Evolutionary conservation across 2,329 filamentous ascomycete genomes (phyloP).

Genomic region (Aspergillus luchuensis): DNA sequence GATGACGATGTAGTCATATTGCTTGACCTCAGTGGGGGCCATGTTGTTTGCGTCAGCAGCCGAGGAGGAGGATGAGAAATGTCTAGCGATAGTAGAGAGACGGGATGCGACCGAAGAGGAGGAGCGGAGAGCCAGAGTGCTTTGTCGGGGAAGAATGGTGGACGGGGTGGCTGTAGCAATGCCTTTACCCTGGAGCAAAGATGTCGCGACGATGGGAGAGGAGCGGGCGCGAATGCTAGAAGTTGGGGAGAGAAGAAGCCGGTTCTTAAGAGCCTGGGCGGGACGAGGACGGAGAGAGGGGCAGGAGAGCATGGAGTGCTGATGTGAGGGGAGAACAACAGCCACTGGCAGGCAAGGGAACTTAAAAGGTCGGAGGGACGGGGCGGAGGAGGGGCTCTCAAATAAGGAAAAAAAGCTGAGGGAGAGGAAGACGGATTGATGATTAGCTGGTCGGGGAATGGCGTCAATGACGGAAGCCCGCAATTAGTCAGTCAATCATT

Average conservation of each 20-base stretch:
- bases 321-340: neutral
- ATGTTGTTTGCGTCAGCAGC: conserved; percentile 38
- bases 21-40: conserved; percentile 49
- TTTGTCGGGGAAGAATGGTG: conserved; percentile 1
- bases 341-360: conserved; percentile 1
- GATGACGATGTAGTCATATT: conserved; percentile 59
- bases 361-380: too few species aligned
- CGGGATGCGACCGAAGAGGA: conserved; percentile 30
- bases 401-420: neutral
- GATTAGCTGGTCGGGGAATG: neutral
- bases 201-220: conserved; percentile 9
- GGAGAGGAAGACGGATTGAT: neutral
- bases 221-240: neutral
- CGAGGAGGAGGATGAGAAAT: conserved; percentile 40
- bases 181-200: conserved; percentile 14
- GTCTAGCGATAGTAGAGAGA: conserved; percentile 44
- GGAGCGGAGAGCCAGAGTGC: conserved; percentile 27
- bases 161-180: conserved; percentile 16
- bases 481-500: neutral
- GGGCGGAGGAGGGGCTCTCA: neutral
- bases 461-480: neutral
- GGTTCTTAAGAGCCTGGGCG: conserved; percentile 22
- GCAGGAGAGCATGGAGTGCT: conserved; percentile 26
- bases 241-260: conserved; percentile 13
- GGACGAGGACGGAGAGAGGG: conserved; percentile 20